Conservation (phyloP, 1,139 yeast species). For the Komagataea norvegica region DNA sequence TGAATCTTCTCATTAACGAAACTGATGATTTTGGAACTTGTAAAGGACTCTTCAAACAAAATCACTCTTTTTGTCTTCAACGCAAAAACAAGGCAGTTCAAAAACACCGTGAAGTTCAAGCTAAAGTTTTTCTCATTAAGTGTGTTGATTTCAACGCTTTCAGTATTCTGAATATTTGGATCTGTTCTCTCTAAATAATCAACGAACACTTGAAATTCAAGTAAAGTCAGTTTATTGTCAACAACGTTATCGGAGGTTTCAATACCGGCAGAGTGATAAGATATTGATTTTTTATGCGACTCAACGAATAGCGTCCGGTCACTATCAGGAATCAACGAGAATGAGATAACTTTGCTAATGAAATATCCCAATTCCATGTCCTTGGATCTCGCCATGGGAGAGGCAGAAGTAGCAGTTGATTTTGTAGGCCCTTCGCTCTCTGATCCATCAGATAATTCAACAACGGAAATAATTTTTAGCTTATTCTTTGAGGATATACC, state of each 20-base stretch:
- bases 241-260: background rate
- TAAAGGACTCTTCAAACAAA: conserved; percentile 13
- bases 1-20: conserved; percentile 3
- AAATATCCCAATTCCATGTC: conserved; percentile 5
- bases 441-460: conserved; percentile 7
- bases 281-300: conserved; percentile 11
- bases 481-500: no score
- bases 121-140: background rate
- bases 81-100: conserved; percentile 14
- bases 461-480: conserved; percentile 3
- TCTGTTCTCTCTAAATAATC: conserved; percentile 8
- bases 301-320: conserved; percentile 10
- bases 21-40: conserved; percentile 6
- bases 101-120: conserved; percentile 10
- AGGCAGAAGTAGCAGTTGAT: background rate
- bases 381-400: background rate
- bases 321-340: background rate
- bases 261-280: conserved; percentile 1
- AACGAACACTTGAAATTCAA: conserved; percentile 11
- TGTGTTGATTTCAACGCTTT: no score
- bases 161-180: no score
- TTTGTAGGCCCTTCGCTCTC: conserved; percentile 15
- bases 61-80: conserved; percentile 13
- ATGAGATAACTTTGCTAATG: conserved; percentile 11
- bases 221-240: conserved; percentile 7